phyloP scores from a whole-genome alignment of 1,284 basidiomycete species.

The Fomitopsis pinicola region DNA sequence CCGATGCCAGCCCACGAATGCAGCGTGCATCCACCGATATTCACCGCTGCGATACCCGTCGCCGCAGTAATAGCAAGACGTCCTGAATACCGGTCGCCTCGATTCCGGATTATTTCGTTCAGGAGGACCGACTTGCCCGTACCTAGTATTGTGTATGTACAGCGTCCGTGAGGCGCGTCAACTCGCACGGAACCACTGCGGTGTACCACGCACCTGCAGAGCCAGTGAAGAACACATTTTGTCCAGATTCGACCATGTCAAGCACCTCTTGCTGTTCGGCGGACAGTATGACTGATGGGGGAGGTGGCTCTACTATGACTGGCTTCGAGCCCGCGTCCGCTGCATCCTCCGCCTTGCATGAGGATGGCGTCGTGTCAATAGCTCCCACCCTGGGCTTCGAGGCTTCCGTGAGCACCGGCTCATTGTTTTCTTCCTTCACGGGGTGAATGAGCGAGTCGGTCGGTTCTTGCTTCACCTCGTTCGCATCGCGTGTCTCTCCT shows the following conservation, averaged over 20 bases:
- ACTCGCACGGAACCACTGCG: not conserved
- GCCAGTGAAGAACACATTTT: constrained; percentile 80
- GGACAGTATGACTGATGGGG: constrained; percentile 27
- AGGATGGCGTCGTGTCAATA: too few species aligned
- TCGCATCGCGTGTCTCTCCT: too few species aligned
- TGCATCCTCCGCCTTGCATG: too few species aligned
- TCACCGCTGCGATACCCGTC: constrained; percentile 90
- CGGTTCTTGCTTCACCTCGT: too few species aligned
- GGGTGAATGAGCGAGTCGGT: too few species aligned
- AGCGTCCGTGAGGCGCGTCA: not conserved
- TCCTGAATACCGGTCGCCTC: constrained; percentile 10
- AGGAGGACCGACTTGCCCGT: constrained; percentile 95
- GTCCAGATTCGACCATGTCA: constrained; percentile 48
- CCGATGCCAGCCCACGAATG: constrained; percentile 94
- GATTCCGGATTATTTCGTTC: constrained; percentile 76
- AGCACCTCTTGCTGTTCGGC: constrained; percentile 57
- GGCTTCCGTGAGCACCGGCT: too few species aligned
- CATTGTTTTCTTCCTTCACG: too few species aligned
- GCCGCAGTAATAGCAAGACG: constrained; percentile 59
- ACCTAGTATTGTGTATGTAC: constrained; percentile 40
- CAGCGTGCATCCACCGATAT: constrained; percentile 90
- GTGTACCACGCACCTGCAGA: constrained; percentile 50
- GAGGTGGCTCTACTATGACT: not conserved
- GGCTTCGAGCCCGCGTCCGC: too few species aligned
- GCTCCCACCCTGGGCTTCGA: too few species aligned